Conservation (phyloP, 2,329 filamentous ascomycete genomes). For the Beauveria caledonica region DNA sequence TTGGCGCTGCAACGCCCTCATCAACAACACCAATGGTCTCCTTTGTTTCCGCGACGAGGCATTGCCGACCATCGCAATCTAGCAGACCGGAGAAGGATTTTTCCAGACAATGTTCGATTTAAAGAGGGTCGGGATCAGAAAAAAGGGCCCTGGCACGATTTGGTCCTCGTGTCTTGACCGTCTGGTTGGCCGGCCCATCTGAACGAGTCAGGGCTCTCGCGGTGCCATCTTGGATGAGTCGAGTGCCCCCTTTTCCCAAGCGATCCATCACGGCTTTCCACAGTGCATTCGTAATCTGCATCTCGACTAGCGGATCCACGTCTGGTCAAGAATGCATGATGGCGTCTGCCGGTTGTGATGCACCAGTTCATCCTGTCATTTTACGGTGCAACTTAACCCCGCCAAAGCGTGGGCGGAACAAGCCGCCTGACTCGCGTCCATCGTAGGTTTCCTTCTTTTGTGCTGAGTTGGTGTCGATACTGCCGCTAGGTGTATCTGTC, state of each 20-base stretch:
- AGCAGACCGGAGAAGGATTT: background rate
- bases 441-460: no score
- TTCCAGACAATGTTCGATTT: background rate
- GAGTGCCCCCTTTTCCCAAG: background rate
- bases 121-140: background rate
- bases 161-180: background rate
- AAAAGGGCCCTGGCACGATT: background rate
- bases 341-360: background rate
- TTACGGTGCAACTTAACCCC: background rate
- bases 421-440: background rate
- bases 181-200: background rate
- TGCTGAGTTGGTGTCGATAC: no score
- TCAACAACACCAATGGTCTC: background rate
- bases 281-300: background rate
- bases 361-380: slow-evolving; percentile 1
- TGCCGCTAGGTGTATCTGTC: background rate
- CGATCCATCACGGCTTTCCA: background rate
- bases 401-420: background rate
- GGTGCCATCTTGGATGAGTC: no score
- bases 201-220: background rate
- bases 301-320: no score
- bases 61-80: background rate
- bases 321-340: background rate
- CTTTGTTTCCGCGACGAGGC: background rate
- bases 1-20: background rate